phyloP scores from a whole-genome alignment of 2,329 filamentous ascomycete species.

The Myriosclerotinia curreyana region DNA sequence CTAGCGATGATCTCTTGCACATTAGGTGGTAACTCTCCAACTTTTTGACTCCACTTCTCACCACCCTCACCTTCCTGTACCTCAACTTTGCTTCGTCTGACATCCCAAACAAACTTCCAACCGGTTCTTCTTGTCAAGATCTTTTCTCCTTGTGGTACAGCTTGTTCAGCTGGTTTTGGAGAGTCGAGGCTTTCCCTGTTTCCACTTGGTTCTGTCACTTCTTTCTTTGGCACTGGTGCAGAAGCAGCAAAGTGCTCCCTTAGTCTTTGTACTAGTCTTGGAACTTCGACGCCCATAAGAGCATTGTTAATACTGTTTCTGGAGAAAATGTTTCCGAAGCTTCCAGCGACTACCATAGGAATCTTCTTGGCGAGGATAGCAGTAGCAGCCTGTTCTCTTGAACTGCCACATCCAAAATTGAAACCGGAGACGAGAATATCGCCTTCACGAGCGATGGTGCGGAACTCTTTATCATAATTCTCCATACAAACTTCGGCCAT shows the following conservation, averaged over 20 bases:
- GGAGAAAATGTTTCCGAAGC: constrained; percentile 80
- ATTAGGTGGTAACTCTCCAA: constrained; percentile 78
- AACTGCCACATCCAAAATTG: constrained; percentile 84
- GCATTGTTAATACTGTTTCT: constrained; percentile 80
- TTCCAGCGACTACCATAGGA: constrained; percentile 74
- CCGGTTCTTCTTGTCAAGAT: constrained; percentile 69
- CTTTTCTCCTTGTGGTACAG: constrained; percentile 47
- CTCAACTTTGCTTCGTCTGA: constrained; percentile 65
- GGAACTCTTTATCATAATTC: constrained; percentile 81
- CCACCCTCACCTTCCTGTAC: constrained; percentile 65
- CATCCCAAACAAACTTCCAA: constrained; percentile 82
- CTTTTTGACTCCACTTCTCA: constrained; percentile 71
- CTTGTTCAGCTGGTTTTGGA: constrained; percentile 44
- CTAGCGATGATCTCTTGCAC: constrained; percentile 80
- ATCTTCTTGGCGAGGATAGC: constrained; percentile 79
- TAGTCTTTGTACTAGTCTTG: constrained; percentile 62
- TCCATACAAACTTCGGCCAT: constrained; percentile 93
- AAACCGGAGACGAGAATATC: constrained; percentile 84
- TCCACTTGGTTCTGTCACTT: constrained; percentile 50
- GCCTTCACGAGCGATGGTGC: constrained; percentile 57
- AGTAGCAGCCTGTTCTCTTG: constrained; percentile 84
- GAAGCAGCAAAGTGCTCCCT: constrained; percentile 53
- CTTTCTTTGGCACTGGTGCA: constrained; percentile 41
- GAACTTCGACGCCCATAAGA: constrained; percentile 68
- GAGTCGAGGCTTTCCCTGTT: constrained; percentile 52